Evolutionary conservation across 129 eudicot species (phyloP).

Genomic region (Escallonia rubra): DNA sequence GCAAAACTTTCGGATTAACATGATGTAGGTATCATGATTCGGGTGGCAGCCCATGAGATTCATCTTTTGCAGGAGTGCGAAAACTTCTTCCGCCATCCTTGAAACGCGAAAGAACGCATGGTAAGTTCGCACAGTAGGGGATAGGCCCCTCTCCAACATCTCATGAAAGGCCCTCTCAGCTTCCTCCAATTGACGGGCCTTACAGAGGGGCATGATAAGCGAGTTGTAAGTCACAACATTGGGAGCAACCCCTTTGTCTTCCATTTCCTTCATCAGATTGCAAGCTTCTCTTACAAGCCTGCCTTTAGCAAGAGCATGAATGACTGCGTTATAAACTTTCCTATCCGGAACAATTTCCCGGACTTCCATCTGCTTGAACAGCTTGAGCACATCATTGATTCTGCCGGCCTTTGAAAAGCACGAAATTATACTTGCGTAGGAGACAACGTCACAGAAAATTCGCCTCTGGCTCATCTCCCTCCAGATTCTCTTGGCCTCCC

Average conservation of each 20-base stretch:
- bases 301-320: conserved; percentile 75
- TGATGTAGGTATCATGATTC: conserved; percentile 57
- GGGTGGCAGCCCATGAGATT: conserved; percentile 47
- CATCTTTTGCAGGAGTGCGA: conserved; percentile 60
- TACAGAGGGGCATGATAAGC: conserved; percentile 72
- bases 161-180: conserved; percentile 51
- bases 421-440: conserved; percentile 62
- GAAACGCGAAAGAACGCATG: conserved; percentile 64
- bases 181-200: conserved; percentile 25
- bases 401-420: conserved; percentile 54
- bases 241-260: conserved; percentile 53
- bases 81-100: conserved; percentile 58
- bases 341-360: conserved; percentile 50
- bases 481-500: conserved; percentile 79
- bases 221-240: conserved; percentile 66
- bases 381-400: conserved; percentile 48
- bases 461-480: conserved; percentile 61
- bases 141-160: conserved; percentile 58
- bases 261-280: conserved; percentile 57
- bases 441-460: conserved; percentile 49
- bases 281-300: conserved; percentile 55
- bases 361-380: conserved; percentile 54
- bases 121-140: conserved; percentile 67
- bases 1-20: conserved; percentile 84
- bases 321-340: conserved; percentile 72